Evolutionary conservation across 176 grass and related monocot species (phyloP).

Genomic region (Ananas comosus): DNA sequence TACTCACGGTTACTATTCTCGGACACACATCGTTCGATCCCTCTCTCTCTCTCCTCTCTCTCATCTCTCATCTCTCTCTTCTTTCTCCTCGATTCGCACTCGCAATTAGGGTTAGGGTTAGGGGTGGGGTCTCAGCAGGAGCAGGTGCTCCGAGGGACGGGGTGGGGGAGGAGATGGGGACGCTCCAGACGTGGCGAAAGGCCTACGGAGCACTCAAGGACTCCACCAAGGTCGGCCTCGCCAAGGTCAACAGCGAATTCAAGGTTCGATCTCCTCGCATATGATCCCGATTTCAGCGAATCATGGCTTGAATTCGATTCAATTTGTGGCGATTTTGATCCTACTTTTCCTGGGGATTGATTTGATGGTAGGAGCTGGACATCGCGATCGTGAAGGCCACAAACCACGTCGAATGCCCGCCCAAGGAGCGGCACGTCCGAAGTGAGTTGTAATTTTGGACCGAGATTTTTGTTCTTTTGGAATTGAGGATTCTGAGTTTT

Average conservation of each 20-base stretch:
- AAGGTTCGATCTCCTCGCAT: slow-evolving; percentile 35
- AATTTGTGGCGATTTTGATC: background rate
- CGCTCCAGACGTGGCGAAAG: slow-evolving; percentile 68
- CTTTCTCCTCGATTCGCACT: background rate
- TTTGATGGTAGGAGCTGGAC: slow-evolving; percentile 67
- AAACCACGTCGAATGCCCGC: slow-evolving; percentile 87
- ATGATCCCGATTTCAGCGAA: background rate
- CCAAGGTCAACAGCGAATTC: slow-evolving; percentile 94
- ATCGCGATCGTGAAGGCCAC: slow-evolving; percentile 95
- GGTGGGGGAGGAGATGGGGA: slow-evolving; percentile 24
- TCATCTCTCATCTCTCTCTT: background rate
- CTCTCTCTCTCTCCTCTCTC: background rate
- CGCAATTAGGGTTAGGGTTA: slow-evolving; percentile 23
- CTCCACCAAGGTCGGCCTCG: slow-evolving; percentile 95
- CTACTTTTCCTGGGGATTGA: background rate
- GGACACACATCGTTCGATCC: background rate
- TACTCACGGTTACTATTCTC: slow-evolving; percentile 3
- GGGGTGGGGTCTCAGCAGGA: background rate
- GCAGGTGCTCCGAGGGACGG: background rate
- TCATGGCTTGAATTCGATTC: background rate
- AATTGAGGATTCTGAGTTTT: too few species aligned
- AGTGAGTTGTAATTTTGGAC: slow-evolving; percentile 49
- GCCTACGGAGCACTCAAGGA: slow-evolving; percentile 96
- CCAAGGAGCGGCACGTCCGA: slow-evolving; percentile 84
- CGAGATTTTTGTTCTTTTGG: background rate